Base-by-base conservation (phyloP, 495 filamentous ascomycete genomes). In the Astrothelium subdiscretum region DNA sequence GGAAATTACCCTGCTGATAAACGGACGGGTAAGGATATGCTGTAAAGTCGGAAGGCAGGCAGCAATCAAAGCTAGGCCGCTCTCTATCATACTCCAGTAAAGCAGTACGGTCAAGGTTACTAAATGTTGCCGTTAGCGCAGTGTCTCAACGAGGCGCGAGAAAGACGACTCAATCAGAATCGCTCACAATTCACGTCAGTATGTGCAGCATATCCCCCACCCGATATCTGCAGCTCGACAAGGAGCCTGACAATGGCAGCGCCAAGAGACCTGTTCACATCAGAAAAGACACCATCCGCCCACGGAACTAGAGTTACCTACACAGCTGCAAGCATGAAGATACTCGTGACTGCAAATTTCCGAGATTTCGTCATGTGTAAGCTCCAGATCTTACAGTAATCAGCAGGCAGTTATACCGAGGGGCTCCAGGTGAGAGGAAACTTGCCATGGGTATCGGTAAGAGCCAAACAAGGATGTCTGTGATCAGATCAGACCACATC, bases 101-200 rank as follows among this genome's bases (percentile, higher is more conserved):
- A 40, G 35, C 5, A 40, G 35, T 15, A 40, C 35, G 15, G 35
- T 40, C 35, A 40, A 40, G 15, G 35, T 40, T 6, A 6, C 35
- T 40, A 6, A 6, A 40, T 40, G 6, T 6, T 6, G 15, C 6
- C 5, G 35, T 40, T 15, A 40, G 35, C 15, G 15, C 5, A 40
- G 6, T 15, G 35, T 15, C 35, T 6, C 35, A 15, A 40, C 15
- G 6, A 40, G 15, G 35, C 15, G 35, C 35, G 6, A 40, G 35
- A 40, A 40, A 40, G n/a, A n/a, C n/a, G n/a, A n/a, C n/a, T n/a
- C n/a, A 40, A 6, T 6, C 5, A 40, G 35, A 31, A 31, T 20
- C 31, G 31, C 57, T 31, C 31, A 59, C 57, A 26, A 32, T 59
- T 31, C 10, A 59, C 57, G 57, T 59, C 32, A 11, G 57, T 59